These are phyloP conservation scores for Epichloe amarillans DNA, from an alignment of 2,329 filamentous ascomycete species.

Conservation along the genomic window DNA sequence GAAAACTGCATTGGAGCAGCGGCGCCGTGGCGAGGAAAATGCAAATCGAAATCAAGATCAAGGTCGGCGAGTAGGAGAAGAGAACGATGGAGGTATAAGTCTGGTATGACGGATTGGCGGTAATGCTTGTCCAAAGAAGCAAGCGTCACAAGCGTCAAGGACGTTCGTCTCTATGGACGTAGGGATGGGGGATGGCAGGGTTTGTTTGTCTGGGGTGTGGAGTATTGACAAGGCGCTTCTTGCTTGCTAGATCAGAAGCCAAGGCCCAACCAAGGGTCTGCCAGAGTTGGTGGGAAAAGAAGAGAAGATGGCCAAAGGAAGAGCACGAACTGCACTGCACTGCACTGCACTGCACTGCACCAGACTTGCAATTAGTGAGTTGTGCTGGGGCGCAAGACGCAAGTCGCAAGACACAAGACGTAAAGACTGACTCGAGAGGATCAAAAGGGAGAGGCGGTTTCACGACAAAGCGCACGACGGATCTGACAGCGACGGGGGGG, in stretches of 20 bases:
- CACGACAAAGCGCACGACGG: not conserved
- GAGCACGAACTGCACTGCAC: too few relatives aligned
- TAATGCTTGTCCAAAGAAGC: not conserved
- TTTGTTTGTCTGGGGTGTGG: not conserved
- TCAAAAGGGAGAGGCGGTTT: not conserved
- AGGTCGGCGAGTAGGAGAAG: not conserved
- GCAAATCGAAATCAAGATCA: not conserved
- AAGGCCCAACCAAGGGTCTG: not conserved
- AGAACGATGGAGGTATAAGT: not conserved
- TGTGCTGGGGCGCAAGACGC: not conserved
- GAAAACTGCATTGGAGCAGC: constrained; percentile 15
- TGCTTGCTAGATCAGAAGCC: not conserved
- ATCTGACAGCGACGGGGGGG: not conserved
- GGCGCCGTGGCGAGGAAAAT: not conserved
- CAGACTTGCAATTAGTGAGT: not conserved
- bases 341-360: too few relatives aligned
- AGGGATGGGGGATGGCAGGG: not conserved
- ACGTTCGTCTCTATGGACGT: too few relatives aligned
- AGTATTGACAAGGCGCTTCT: not conserved
- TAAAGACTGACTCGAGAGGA: not conserved
- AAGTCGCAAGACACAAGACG: not conserved
- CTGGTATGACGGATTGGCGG: not conserved
- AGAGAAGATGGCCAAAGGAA: not conserved
- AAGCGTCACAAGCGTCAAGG: not conserved
- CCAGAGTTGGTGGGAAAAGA: not conserved